Evolutionary conservation across 75 land plant species (phyloP), one percentile per base, ranked within the genome.

Genomic region (Azolla pinnata): DNA sequence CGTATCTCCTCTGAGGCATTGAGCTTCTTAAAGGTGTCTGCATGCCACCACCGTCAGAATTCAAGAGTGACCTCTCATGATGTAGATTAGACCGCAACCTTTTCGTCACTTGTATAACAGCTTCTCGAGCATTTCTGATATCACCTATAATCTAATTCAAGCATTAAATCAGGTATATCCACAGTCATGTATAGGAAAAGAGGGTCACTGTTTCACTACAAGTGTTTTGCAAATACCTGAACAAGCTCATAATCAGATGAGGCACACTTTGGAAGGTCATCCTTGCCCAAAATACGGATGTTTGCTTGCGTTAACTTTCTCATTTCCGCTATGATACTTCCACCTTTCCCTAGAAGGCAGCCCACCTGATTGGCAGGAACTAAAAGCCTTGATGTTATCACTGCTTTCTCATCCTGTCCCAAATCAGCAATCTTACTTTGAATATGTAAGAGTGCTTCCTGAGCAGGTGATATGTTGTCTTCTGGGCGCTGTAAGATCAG

Each of bases 391-490:
- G 93, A 81, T 18, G 81, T 82, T 20, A 85, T 59, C 48, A 82
- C 64, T 23, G 78, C 88, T 26, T 84, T 85, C 54, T 74, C 72
- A 53, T 85, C 90, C 2, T 79, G 76, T 29, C 77, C 73, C 23
- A 81, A 79, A 68, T 85, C 86, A 2, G 75, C 74, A 56, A 88
- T 79, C 58, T 67, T 78, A 44, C 70, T 84, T 51, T 88, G 95
- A 29, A 88, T 67, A 79, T 88, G 95, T 50, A 88, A 61, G 57
- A 88, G 67, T 48, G 95, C 95, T 68, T 88, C 95, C 67, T 88
- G 95, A 50, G 95, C 95, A 50, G 95, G 95, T 67, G 88, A 88
- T 14, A 88, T 66, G 46, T 85, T 81, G 66, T 85, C 90, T 57
- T 88, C 90, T 45, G 83, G 89, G 27, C 75, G 82, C 95, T 88